Evolutionary conservation across 345 rosid genomes (phyloP).

Genomic region (Populus davidiana): DNA sequence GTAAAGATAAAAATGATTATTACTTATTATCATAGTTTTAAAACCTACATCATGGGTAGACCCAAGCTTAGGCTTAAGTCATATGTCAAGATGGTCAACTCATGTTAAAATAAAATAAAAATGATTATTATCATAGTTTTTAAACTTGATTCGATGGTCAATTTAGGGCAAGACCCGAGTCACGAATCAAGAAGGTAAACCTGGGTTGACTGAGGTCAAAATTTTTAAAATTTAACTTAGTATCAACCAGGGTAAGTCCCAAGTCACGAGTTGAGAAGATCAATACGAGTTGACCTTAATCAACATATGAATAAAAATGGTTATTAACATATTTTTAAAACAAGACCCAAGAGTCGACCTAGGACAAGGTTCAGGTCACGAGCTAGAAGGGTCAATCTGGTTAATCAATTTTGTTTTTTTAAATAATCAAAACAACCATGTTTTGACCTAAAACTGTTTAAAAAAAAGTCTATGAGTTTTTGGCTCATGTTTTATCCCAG

Average conservation of each 20-base stretch:
- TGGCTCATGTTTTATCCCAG: fast-evolving
- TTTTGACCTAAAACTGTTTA: too few relatives aligned
- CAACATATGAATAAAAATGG: fast-evolving
- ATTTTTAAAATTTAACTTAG: fast-evolving
- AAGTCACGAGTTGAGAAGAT: fast-evolving
- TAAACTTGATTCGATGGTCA: too few relatives aligned
- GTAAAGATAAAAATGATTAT: too few relatives aligned
- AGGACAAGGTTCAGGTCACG: fast-evolving
- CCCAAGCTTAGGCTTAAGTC: fast-evolving
- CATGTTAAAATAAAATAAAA: too few relatives aligned
- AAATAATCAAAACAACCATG: too few relatives aligned
- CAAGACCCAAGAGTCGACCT: fast-evolving
- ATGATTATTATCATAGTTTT: too few relatives aligned
- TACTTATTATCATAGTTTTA: too few relatives aligned
- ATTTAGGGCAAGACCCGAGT: fast-evolving
- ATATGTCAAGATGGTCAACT: fast-evolving
- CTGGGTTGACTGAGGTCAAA: fast-evolving
- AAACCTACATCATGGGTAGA: too few relatives aligned
- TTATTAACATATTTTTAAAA: too few relatives aligned
- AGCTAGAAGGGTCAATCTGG: fast-evolving
- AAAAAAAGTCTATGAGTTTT: too few relatives aligned
- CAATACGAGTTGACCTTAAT: too few relatives aligned
- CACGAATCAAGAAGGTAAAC: fast-evolving
- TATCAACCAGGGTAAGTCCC: fast-evolving
- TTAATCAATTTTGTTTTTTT: too few relatives aligned